Base-by-base conservation (phyloP, 192 early-diverging fungal genomes). In the Coemansia pectinata region DNA sequence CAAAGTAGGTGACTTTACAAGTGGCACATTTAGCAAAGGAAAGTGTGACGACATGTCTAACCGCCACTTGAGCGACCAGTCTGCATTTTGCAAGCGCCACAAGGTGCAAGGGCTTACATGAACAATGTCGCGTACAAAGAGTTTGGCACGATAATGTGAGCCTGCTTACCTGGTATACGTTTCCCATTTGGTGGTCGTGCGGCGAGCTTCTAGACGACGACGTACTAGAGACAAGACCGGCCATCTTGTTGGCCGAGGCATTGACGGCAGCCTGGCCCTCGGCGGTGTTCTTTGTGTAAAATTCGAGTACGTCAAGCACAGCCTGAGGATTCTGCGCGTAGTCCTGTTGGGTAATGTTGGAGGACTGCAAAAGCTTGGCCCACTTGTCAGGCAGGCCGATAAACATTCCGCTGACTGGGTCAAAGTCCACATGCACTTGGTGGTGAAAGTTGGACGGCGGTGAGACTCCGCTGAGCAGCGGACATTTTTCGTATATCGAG, bases 271-370 rank as follows among this genome's bases (percentile, higher is more conserved):
- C 72, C 48, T 75, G 65, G 67, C 73, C 72, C 57, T 86, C 78
- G 19, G 75, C 81, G 10, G 69, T 84, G 73, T 93, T 89, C 74
- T 95, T 96, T 25, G 96, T 95, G 86, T 98, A 99, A 68, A 99
- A 99, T 77, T 98, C 96, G 31, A 99, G 86, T 33, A 96, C 96
- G 73, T 98, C 96, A 19, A 98, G 77, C 38, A 99, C 98, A 21
- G 96, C 96, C 82, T 98, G 96, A 33, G 98, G 98, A 69, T 99
- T 95, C 79, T 94, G 95, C 42, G 94, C 90, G 73, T 95, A 96
- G 88, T 99, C 98, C 72, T 99, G 95, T 72, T 96, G 90, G 21
- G 98, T 96, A 60, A 99, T 96, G 59, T 91, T 92, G 6, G 96
- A 97, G 19, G 91, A 89, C 77, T 96, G 94, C 53, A 99, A 83